Evolutionary conservation across 2,329 filamentous ascomycete genomes (phyloP), one percentile per base, ranked within the genome.

Genomic region (Cephalotrichum gorgonifer): DNA sequence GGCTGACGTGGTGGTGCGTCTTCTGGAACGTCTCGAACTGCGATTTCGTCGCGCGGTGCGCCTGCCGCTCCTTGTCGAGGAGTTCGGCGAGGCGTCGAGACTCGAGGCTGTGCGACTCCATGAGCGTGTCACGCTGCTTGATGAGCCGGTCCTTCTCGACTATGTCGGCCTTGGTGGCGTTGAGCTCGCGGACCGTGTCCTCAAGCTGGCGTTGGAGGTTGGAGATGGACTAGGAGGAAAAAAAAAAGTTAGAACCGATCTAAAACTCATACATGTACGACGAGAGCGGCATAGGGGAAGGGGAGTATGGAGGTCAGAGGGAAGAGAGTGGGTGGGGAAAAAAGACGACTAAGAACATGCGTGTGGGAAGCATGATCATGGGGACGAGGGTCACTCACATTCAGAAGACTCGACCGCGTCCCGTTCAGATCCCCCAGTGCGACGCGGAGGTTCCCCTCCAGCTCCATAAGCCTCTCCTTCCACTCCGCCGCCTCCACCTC

Each of bases 141-240:
- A 98, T 83, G 56, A 95, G 76, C 48, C 85, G 83, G 54, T 97
- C 90, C 64, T 94, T 96, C 62, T 97, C 90, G n/a, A 84, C 79
- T 27, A 95, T 69, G 12, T 87, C 79, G 11, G 81, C 79, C 62
- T 86, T 88, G 15, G 85, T 83, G 8, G 76, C 75, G 56, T 95
- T 87, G 22, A 97, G 81, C 53, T 95, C 88, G 43, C 86, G 80
- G 20, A 88, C 75, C 0, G 88, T 93, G 48, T 83, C 82, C 58
- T 95, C 90, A 6, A 96, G 81, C 56, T 95, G 88, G 52, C 85
- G 83, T 58, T 95, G 89, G 50, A 97, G 74, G 62, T 90, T 93
- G 49, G 83, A 83, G 59, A 97, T 88, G 35, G 85, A 88, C 81
- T 86, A 35, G 20, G n/a, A 17, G 31, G 4, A 15, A 23, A 28